Evolutionary conservation across 768 basidiomycete genomes (phyloP), one percentile per base, ranked within the genome.

Genomic region (Pluteus cervinus): DNA sequence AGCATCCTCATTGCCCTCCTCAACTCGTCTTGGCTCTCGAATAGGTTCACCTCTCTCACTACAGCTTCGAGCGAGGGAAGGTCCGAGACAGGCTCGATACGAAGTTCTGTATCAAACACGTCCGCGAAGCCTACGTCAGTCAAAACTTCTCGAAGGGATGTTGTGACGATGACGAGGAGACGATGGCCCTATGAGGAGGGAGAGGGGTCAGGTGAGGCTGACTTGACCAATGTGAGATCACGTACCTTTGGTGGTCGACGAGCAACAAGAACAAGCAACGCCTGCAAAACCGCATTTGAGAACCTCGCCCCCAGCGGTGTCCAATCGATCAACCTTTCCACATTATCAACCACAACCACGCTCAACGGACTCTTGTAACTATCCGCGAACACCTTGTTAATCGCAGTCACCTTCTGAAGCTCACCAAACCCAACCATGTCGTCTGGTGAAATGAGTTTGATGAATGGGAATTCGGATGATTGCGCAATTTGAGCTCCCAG

Each of bases 371-470:
- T 92, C 74, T 98, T 99, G 62, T 97, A 93, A 46, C 87, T 91
- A 62, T 99, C 96, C 33, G 73, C 69, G 60, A 99, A 99, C 23
- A 91, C 76, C 62, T 93, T 98, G 55, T 78, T 86, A 54, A 99
- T 87, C 2, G 91, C 77, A 0, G 79, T 68, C 29, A 99, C 83
- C 65, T 99, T 98, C 58, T 92, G 89, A 10, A 71, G 61, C 57
- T 98, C 96, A n/a, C 81, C 79, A 59, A 77, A 93, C 6, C 96
- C 96, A 43, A 98, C 87, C 96, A 99, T 99, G 49, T 73, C 81
- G 52, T 97, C 96, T 0, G 96, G 90, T 2, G 92, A 88, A 41
- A 98, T 79, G 25, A 99, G 73, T 58, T 99, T 98, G 68, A 99
- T 94, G 68, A 99, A 99, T 0, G 96, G 96, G 61, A 82, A 99